phyloP scores from a whole-genome alignment of 2,329 filamentous ascomycete species.

The Coleophoma eucalyptorum region DNA sequence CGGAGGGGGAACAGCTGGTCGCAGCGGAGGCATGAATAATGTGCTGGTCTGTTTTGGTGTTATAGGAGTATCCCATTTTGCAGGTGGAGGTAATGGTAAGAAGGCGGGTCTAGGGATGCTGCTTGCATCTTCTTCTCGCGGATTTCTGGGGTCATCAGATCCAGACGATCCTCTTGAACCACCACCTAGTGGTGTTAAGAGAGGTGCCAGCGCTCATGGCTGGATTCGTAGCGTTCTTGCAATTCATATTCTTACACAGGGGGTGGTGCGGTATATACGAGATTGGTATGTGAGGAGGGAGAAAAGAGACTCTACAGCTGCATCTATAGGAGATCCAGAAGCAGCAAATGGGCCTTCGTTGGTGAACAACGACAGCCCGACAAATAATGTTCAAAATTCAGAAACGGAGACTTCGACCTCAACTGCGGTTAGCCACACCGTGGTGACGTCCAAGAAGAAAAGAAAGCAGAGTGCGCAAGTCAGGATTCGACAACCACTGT shows the following conservation, averaged over 20 bases:
- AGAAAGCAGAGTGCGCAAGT: slow-evolving; percentile 90
- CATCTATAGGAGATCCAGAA: slow-evolving; percentile 57
- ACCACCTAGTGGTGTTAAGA: slow-evolving; percentile 45
- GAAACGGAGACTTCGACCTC: slow-evolving; percentile 21
- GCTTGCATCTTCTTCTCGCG: slow-evolving; percentile 19
- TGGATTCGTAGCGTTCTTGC: slow-evolving; percentile 68
- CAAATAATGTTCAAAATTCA: slow-evolving; percentile 13
- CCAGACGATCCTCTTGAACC: slow-evolving; percentile 45
- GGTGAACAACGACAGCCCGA: slow-evolving; percentile 44
- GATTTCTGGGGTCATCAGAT: slow-evolving; percentile 21
- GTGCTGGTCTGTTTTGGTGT: slow-evolving; percentile 68
- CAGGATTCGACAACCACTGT: slow-evolving; percentile 84
- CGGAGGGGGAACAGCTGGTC: slow-evolving; percentile 72
- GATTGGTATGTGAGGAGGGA: slow-evolving; percentile 64
- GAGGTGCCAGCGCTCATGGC: slow-evolving; percentile 47
- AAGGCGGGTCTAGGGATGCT: slow-evolving; percentile 20
- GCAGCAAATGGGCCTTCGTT: slow-evolving; percentile 44
- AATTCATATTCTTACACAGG: slow-evolving; percentile 73
- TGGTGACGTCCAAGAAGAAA: slow-evolving; percentile 71
- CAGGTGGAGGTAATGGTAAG: slow-evolving; percentile 19
- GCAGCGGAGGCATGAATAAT: slow-evolving; percentile 66
- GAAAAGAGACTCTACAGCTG: slow-evolving; percentile 45
- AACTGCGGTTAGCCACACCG: slow-evolving; percentile 18
- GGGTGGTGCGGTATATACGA: slow-evolving; percentile 66
- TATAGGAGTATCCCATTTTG: slow-evolving; percentile 39